Evolutionary conservation across 164 flowering plant species (phyloP).

Genomic region (Vitis rupestris): DNA sequence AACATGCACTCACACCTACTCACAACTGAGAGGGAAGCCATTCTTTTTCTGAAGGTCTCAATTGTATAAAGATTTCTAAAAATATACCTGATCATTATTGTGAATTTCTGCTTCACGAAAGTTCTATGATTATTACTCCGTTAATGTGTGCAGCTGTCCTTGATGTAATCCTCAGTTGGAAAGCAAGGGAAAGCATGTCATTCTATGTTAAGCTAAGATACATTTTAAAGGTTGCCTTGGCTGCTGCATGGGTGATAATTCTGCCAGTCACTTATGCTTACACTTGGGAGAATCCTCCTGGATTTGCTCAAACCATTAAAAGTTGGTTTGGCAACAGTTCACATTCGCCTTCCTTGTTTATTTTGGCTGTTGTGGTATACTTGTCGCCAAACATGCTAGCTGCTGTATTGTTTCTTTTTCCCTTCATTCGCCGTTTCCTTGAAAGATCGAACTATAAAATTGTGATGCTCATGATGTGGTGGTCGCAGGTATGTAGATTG

Average conservation of each 20-base stretch:
- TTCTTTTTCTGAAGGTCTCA: neutral
- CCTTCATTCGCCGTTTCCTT: slow-evolving; percentile 78
- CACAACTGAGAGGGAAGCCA: neutral
- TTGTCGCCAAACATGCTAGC: slow-evolving; percentile 94
- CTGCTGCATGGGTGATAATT: slow-evolving; percentile 90
- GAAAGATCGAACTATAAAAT: slow-evolving; percentile 82
- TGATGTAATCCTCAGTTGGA: slow-evolving; percentile 83
- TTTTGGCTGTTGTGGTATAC: slow-evolving; percentile 84
- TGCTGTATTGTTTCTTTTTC: slow-evolving; percentile 69
- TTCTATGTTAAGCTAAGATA: slow-evolving; percentile 82
- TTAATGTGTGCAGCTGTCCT: slow-evolving; percentile 63
- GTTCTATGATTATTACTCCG: neutral
- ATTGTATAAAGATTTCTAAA: neutral
- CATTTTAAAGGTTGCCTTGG: slow-evolving; percentile 74
- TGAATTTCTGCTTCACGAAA: neutral
- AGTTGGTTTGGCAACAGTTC: slow-evolving; percentile 73
- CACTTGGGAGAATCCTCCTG: slow-evolving; percentile 82
- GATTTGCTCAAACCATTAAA: slow-evolving; percentile 78
- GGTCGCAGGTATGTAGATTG: slow-evolving; percentile 77
- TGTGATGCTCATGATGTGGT: slow-evolving; percentile 96
- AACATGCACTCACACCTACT: too few relatives aligned
- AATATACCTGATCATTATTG: neutral
- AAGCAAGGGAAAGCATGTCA: slow-evolving; percentile 81
- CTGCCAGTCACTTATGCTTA: slow-evolving; percentile 90
- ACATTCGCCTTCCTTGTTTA: slow-evolving; percentile 66